Evolutionary conservation across 129 eudicot genomes (phyloP), one percentile per base, ranked within the genome.

Genomic region (Flaveria robusta): DNA sequence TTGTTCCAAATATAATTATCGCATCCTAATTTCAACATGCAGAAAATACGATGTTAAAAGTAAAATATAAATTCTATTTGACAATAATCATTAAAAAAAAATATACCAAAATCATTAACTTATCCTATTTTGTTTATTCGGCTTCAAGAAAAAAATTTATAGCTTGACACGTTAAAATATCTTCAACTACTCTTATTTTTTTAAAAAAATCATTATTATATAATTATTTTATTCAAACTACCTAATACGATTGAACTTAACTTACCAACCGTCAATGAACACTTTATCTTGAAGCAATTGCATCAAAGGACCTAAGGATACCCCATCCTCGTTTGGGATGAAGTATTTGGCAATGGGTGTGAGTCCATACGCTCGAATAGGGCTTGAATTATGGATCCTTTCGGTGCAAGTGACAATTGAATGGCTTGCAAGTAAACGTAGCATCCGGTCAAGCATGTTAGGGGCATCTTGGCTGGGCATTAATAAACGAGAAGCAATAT

Each of bases 391-490:
- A 26, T 9, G 18, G 11, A 51, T 66, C 19, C 16, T 42, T 12
- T 9, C 72, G 13, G 18, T 52, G 58, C 81, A 83, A 34, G 81
- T 64, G 20, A 83, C 74, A 19, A 83, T 18, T 4, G 87, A 83
- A 45, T 79, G 41, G 58, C 84, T 59, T 39, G 81, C 71, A 0
- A 83, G 74, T 24, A 83, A 49, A 26, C 81, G 14, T 3, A 83
- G 81, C 84, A 83, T 83, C 31, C 84, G 78, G 47, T 83, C 87
- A 24, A 83, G 29, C 81, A 75, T 58, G 34, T 60, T 16, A 4
- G 81, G 37, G 0, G 84, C 87, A 34, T 75, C 50, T 49, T 14
- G 55, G 66, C 52, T 45, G 58, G 29, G 39, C 14, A 70, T 52
- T 3, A 56, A 74, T 46, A 74, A 59, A 23, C 42, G 56, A 7